Evolutionary conservation across 768 basidiomycete genomes (phyloP).

Genomic region (Xerocomellus dryophilus): DNA sequence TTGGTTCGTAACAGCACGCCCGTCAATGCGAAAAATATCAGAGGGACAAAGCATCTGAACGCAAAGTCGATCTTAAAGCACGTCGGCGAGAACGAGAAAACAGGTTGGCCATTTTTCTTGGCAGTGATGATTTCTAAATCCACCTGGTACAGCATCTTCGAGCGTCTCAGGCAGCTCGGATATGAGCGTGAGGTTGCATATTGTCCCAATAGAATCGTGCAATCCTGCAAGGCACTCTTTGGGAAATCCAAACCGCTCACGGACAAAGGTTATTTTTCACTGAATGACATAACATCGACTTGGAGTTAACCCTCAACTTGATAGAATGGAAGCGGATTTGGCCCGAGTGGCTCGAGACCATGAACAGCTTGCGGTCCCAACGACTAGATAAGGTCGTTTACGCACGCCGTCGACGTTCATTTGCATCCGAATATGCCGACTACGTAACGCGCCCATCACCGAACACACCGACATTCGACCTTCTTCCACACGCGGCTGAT

Average conservation of each 20-base stretch:
- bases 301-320: neutral
- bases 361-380: neutral
- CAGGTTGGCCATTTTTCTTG: neutral
- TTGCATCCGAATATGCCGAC: neutral
- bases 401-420: neutral
- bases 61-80: neutral
- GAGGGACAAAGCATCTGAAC: no score
- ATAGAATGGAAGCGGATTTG: slow-evolving; percentile 14
- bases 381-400: neutral
- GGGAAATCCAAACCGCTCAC: slow-evolving; percentile 2
- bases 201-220: neutral
- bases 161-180: slow-evolving; percentile 1
- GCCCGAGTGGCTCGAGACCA: neutral
- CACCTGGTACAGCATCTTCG: slow-evolving; percentile 3
- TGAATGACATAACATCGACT: neutral
- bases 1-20: slow-evolving; percentile 1
- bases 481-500: slow-evolving; percentile 7
- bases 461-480: neutral
- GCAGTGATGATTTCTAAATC: neutral
- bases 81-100: neutral
- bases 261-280: slow-evolving; percentile 1
- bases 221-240: neutral
- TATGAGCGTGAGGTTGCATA: slow-evolving; percentile 1
- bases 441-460: neutral
- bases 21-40: neutral